A percentile compares a stretch with the other conserved stretches of the same genome.
Conservation (phyloP, 2,329 filamentous ascomycete genomes). For the Aurifilum marmelostoma region DNA sequence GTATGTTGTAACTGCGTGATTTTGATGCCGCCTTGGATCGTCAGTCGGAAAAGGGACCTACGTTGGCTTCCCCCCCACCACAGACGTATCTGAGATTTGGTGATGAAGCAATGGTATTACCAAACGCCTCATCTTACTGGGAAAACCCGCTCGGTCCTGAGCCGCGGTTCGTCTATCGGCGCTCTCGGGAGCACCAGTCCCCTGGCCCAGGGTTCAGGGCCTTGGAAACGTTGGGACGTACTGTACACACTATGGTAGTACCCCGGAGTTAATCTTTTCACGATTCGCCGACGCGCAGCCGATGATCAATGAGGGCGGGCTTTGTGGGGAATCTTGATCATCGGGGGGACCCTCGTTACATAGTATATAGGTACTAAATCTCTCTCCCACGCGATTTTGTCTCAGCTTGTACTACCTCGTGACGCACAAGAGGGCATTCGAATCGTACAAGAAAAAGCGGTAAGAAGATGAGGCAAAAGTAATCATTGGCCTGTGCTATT, state of each 20-base stretch:
- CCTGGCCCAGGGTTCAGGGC: slow-evolving; percentile 16
- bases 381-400: background rate
- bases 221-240: background rate
- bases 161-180: slow-evolving; percentile 7
- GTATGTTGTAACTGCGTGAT: slow-evolving; percentile 24
- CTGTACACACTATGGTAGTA: too few species aligned
- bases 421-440: background rate
- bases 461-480: background rate
- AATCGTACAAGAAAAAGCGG: slow-evolving; percentile 10
- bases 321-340: background rate
- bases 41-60: slow-evolving; percentile 17
- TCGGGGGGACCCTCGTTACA: background rate
- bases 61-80: background rate
- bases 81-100: slow-evolving; percentile 9
- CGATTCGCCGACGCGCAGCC: slow-evolving; percentile 5
- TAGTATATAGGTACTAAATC: background rate
- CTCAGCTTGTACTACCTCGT: background rate
- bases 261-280: background rate
- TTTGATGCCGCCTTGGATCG: slow-evolving; percentile 18
- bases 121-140: slow-evolving; percentile 15
- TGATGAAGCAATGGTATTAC: slow-evolving; percentile 18
- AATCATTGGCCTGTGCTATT: background rate
- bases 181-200: slow-evolving; percentile 3
- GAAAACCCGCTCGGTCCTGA: slow-evolving; percentile 2
- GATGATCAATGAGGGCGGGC: background rate